Base-by-base conservation (phyloP, 148 eudicot genomes). In the Amaranthus palmeri region DNA sequence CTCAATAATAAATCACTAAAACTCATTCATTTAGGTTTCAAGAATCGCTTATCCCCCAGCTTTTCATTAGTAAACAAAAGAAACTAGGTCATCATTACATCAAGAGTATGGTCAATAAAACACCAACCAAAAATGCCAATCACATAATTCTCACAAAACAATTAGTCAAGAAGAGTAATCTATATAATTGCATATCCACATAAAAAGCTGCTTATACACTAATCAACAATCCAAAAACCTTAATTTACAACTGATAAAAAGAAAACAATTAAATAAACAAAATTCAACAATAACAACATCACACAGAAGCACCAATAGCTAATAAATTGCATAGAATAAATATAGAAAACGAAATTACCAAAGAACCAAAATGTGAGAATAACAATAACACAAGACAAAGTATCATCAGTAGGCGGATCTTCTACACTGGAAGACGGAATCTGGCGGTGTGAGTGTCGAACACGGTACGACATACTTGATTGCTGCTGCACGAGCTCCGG, bases 341-440 rank as follows among this genome's bases (percentile, higher is more conserved):
- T 2, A 63, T 11, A 25, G 4, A 3, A 56, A 54, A 15, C 36
- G 36, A 8, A 72, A 70, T 75, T 72, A 90, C 96, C 93, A 36
- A 88, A 88, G 72, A 88, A 83, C 88, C 91, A 85, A 66, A 88
- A 90, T 0, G 91, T 84, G 69, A 81, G 80, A 56, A 88, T 69
- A 3, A 88, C 81, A 47, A 85, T 66, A 47, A 86, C 53, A 61
- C 91, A 88, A 17, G 93, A 86, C 84, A 85, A 85, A 53, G 85
- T 56, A 70, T 90, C 90, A 6, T 86, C 91, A 49, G 79, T 64
- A 13, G 68, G 55, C 54, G 48, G 70, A 13, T 76, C 80, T 42
- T 60, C 84, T 3, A 43, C 40, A 10, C 53, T 6, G 59, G 50
- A 47, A 17, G 65, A 17, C 42, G 54, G 40, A 50, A 55, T 14